Base-by-base conservation (phyloP, 73 alveolate species). In the Durusdinium trenchii region DNA sequence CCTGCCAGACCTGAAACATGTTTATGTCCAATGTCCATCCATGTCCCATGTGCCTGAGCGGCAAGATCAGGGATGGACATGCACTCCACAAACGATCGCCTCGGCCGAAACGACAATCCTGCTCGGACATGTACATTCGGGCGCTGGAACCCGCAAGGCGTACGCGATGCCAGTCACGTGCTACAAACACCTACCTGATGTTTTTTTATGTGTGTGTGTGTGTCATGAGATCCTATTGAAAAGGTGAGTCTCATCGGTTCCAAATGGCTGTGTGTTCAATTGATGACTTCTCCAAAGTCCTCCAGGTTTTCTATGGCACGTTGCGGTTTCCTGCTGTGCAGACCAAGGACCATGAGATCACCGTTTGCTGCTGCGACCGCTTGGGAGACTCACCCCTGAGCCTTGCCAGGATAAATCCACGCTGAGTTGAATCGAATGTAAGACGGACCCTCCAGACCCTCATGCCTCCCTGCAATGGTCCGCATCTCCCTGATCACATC, bases 31-130 rank as follows among this genome's bases (percentile, higher is more conserved):
- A n/a, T n/a, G n/a, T n/a, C n/a, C n/a, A n/a, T n/a, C n/a, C n/a
- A n/a, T n/a, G n/a, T n/a, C n/a, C n/a, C n/a, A n/a, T 54, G 36
- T 60, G 69, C 94, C 98, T 91, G 98, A 57, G 98, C 50, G 67
- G 98, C 90, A 20, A 91, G 78, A 78, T 91, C 98, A 9, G 98
- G 98, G 36, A 91, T 71, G 36, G 98, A 69, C 89, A 91, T 47
- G 38, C 67, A 46, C 98, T 91, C 98, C 76, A 91, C 98, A 30
- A 91, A 91, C 79, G 98, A 91, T 38, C 84, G 57, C 98, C 98
- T 91, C 60, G 51, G 61, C 0, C 9, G 0, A 20, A 46, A 75
- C 73, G 30, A 60, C 18, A 2, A 23, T 60, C n/a, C 18, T 60
- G 73, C n/a, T 60, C n/a, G n/a, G n/a, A n/a, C n/a, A n/a, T n/a